Percentiles rank a stretch among this genome's conserved stretches.
phyloP scores from a whole-genome alignment of 1,139 yeast species.

The Kodamaea anthophila region DNA sequence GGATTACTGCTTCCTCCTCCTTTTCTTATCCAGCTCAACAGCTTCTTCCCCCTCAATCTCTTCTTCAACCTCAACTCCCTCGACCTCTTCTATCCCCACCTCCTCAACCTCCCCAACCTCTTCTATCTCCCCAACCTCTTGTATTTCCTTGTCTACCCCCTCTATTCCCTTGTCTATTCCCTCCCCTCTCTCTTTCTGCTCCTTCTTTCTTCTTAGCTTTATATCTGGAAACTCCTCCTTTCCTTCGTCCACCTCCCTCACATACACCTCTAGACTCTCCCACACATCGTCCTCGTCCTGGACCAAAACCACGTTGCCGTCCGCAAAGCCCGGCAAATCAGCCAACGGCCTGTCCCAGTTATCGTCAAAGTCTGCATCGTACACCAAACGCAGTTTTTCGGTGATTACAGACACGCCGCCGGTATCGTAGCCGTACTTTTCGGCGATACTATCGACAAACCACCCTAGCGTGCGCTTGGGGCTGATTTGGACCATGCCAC shows the following conservation, averaged over 20 bases:
- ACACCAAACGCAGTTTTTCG: slow-evolving; percentile 56
- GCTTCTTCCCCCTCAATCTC: slow-evolving; percentile 7
- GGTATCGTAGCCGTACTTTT: slow-evolving; percentile 52
- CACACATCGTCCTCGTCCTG: slow-evolving; percentile 72
- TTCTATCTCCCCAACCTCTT: too few relatives aligned
- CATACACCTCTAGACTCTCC: slow-evolving; percentile 65
- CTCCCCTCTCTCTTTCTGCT: slow-evolving; percentile 4
- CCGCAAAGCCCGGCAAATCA: slow-evolving; percentile 47
- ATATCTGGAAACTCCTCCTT: slow-evolving; percentile 19
- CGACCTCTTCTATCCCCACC: slow-evolving; percentile 9
- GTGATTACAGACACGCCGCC: slow-evolving; percentile 63
- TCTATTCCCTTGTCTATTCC: too few relatives aligned
- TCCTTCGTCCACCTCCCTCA: slow-evolving; percentile 23
- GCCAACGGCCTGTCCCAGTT: slow-evolving; percentile 45
- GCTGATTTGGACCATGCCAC: slow-evolving; percentile 31
- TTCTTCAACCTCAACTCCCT: slow-evolving; percentile 10
- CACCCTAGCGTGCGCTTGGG: slow-evolving; percentile 24
- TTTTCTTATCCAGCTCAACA: background rate
- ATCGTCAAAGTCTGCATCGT: slow-evolving; percentile 88
- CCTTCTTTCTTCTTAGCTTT: slow-evolving; percentile 16
- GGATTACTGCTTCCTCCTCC: background rate
- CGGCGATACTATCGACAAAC: slow-evolving; percentile 40
- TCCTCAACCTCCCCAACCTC: slow-evolving; percentile 11
- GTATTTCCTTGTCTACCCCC: too few relatives aligned
- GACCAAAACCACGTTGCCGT: slow-evolving; percentile 59